phyloP scores from a whole-genome alignment of 768 basidiomycete genomes.

The Pleurotus djamor region DNA sequence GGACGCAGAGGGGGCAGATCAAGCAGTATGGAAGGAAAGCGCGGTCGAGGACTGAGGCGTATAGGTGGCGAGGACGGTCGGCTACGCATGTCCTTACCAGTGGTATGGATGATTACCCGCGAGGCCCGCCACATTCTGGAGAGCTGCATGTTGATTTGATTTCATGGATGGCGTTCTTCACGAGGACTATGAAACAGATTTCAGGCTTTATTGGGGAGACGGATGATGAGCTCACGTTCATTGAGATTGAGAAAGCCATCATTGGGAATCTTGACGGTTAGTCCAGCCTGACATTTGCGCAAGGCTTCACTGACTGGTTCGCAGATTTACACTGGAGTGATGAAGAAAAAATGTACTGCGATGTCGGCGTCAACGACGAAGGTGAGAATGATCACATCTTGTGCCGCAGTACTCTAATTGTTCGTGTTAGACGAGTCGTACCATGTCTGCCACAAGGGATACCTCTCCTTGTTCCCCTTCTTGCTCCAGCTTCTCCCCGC shows the following conservation, averaged over 20 bases:
- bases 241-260: constrained; percentile 76
- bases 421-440: constrained; percentile 75
- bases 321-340: constrained; percentile 93
- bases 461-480: constrained; percentile 93
- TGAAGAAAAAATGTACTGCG: constrained; percentile 90
- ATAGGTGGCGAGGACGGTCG: constrained; percentile 92
- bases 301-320: too few species aligned
- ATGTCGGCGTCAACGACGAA: constrained; percentile 80
- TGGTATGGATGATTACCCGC: constrained; percentile 96
- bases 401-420: constrained; percentile 3
- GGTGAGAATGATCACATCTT: constrained; percentile 42
- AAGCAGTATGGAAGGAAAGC: constrained; percentile 85
- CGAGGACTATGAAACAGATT: constrained; percentile 89
- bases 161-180: constrained; percentile 97
- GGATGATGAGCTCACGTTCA: constrained; percentile 81
- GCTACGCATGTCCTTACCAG: constrained; percentile 87
- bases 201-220: constrained; percentile 82
- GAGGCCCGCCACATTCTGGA: constrained; percentile 85
- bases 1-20: constrained; percentile 91
- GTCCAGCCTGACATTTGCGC: too few species aligned
- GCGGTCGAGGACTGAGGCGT: constrained; percentile 86
- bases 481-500: constrained; percentile 77
- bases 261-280: constrained; percentile 83
- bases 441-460: constrained; percentile 89
- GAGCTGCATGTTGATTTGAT: constrained; percentile 93